phyloP scores from a whole-genome alignment of 73 alveolate genomes.

The Uronychia setigera region DNA sequence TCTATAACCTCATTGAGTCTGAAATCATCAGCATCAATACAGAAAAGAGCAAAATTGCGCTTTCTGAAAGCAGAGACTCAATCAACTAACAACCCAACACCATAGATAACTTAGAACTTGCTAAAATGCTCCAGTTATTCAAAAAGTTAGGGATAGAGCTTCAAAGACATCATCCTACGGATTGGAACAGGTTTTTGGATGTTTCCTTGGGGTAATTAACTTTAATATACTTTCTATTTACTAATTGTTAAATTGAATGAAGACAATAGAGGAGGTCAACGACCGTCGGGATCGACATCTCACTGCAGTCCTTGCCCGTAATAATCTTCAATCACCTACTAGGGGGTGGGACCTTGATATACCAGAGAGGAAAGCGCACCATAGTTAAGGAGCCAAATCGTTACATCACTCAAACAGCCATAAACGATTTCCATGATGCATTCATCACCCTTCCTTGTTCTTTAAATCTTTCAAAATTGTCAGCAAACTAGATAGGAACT shows the following conservation, averaged over 20 bases:
- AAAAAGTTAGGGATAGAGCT: constrained; percentile 25
- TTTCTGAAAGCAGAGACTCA: too few relatives aligned
- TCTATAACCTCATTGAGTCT: constrained; percentile 37
- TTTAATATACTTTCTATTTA: neutral
- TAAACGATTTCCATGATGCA: neutral
- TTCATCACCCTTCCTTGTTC: neutral
- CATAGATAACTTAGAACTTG: constrained; percentile 26
- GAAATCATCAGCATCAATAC: constrained; percentile 52
- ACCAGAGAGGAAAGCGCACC: neutral
- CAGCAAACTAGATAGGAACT: too few relatives aligned
- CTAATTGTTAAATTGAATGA: neutral
- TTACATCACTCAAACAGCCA: neutral
- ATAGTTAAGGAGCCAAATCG: neutral
- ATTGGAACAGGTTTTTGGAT: constrained; percentile 51
- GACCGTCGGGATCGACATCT: neutral
- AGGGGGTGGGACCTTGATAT: neutral
- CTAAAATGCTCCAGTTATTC: constrained; percentile 20
- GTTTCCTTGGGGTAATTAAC: constrained; percentile 31
- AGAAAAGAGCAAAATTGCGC: constrained; percentile 11
- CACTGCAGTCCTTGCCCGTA: neutral
- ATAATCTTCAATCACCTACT: neutral
- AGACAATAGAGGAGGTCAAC: neutral
- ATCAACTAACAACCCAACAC: too few relatives aligned
- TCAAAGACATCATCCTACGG: constrained; percentile 48
- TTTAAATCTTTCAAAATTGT: too few relatives aligned